Percentiles rank a stretch among this genome's conserved stretches.
These are phyloP conservation scores for Candida pseudoviswanathii DNA, from an alignment of 1,139 yeast genomes.

Conservation along the genomic window DNA sequence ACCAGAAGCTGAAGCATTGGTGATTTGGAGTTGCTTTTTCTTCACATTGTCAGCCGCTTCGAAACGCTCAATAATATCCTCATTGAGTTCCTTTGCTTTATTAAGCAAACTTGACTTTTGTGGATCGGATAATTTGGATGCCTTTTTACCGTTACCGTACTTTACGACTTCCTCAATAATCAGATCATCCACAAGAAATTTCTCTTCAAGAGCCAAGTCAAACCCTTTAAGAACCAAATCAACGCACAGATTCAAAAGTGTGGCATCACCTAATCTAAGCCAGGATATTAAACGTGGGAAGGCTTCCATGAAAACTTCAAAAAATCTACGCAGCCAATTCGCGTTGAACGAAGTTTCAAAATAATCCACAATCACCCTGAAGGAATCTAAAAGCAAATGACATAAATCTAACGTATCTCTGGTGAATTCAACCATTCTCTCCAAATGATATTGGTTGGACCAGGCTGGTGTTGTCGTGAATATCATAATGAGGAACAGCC, in stretches of 20 bases:
- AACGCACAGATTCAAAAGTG: constrained; percentile 75
- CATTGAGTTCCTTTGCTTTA: constrained; percentile 58
- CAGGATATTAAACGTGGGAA: constrained; percentile 70
- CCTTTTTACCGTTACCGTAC: constrained; percentile 49
- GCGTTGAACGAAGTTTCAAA: constrained; percentile 19
- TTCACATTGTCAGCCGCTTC: neutral
- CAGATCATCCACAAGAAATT: constrained; percentile 48
- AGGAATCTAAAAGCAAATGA: constrained; percentile 65
- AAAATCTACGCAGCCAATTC: constrained; percentile 23
- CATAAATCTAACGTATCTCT: constrained; percentile 85
- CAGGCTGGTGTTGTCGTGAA: constrained; percentile 70
- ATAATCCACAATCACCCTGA: constrained; percentile 51
- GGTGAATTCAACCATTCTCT: constrained; percentile 73
- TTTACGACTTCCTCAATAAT: constrained; percentile 57
- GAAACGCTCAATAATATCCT: constrained; percentile 7
- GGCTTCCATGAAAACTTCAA: constrained; percentile 46
- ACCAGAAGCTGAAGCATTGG: neutral
- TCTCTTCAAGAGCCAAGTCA: constrained; percentile 58
- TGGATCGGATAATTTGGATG: constrained; percentile 54
- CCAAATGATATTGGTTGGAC: constrained; percentile 64
- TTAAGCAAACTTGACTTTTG: constrained; percentile 61
- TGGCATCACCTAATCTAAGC: constrained; percentile 79
- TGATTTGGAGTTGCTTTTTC: neutral
- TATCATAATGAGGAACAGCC: constrained; percentile 73
- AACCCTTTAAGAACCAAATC: constrained; percentile 66